phyloP scores from a whole-genome alignment of 148 eudicot species.

The Drosera capensis region DNA sequence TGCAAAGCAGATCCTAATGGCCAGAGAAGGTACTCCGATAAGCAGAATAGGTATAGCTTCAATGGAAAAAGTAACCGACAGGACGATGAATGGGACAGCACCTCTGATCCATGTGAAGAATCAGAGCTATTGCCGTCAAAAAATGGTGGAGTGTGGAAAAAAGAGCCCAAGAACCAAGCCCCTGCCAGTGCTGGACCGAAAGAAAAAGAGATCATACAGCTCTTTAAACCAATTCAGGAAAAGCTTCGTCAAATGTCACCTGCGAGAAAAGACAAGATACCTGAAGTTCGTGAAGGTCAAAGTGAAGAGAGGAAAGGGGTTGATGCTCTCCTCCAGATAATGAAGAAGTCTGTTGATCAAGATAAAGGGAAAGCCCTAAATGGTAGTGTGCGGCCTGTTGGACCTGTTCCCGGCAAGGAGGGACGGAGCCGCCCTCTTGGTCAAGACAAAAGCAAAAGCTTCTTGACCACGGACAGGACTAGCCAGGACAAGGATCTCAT shows the following conservation, averaged over 20 bases:
- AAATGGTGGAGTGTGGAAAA: slow-evolving; percentile 48
- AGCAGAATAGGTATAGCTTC: slow-evolving; percentile 51
- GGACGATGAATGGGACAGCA: slow-evolving; percentile 53
- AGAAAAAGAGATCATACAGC: slow-evolving; percentile 73
- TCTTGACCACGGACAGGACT: slow-evolving; percentile 13
- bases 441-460: slow-evolving; percentile 27
- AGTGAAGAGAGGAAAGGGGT: slow-evolving; percentile 63
- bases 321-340: slow-evolving; percentile 65
- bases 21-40: slow-evolving; percentile 60
- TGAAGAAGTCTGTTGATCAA: slow-evolving; percentile 59
- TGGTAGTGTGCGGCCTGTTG: slow-evolving; percentile 16
- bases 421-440: slow-evolving; percentile 14
- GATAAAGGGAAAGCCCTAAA: slow-evolving; percentile 42
- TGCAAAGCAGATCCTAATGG: slow-evolving; percentile 52
- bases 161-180: slow-evolving; percentile 34
- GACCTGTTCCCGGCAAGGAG: slow-evolving; percentile 29
- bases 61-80: slow-evolving; percentile 50
- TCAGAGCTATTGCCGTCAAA: slow-evolving; percentile 50
- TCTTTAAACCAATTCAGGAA: slow-evolving; percentile 69
- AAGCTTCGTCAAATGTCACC: slow-evolving; percentile 62
- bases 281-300: slow-evolving; percentile 32
- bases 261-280: slow-evolving; percentile 56
- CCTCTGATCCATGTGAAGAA: slow-evolving; percentile 52
- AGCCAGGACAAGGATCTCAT: slow-evolving; percentile 28
- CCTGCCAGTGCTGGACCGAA: slow-evolving; percentile 60